Evolutionary conservation across 805 yeast genomes (phyloP).

Genomic region (Metschnikowia reukaufii): DNA sequence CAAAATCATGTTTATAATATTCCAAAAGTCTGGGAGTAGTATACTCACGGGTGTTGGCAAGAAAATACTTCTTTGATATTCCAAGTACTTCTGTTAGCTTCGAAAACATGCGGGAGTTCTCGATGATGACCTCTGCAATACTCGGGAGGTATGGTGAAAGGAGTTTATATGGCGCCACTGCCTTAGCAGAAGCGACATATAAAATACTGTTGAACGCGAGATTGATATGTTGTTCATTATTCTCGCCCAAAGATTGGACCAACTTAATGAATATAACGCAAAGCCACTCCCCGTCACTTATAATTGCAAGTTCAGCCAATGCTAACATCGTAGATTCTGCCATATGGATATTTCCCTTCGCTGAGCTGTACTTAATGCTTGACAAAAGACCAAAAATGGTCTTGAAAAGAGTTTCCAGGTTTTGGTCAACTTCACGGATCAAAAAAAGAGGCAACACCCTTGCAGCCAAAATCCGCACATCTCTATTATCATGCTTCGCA

Average conservation of each 20-base stretch:
- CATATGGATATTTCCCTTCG: slow-evolving; percentile 34
- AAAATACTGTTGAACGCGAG: slow-evolving; percentile 66
- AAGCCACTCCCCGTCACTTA: slow-evolving; percentile 65
- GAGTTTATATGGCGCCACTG: slow-evolving; percentile 73
- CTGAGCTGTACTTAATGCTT: slow-evolving; percentile 35
- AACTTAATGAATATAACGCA: slow-evolving; percentile 65
- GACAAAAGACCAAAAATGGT: slow-evolving; percentile 44
- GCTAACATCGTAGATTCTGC: slow-evolving; percentile 60
- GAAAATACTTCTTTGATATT: slow-evolving; percentile 58
- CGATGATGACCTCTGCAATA: slow-evolving; percentile 62
- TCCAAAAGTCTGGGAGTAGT: slow-evolving; percentile 77
- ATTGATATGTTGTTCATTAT: slow-evolving; percentile 63
- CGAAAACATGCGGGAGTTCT: slow-evolving; percentile 54
- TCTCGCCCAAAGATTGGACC: slow-evolving; percentile 63
- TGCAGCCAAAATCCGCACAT: slow-evolving; percentile 52
- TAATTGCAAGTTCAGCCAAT: slow-evolving; percentile 64
- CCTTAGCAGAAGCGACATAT: slow-evolving; percentile 54
- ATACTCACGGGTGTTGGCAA: slow-evolving; percentile 66
- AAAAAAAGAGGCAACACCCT: slow-evolving; percentile 55
- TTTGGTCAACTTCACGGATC: slow-evolving; percentile 34
- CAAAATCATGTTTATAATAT: slow-evolving; percentile 59
- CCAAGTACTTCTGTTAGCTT: slow-evolving; percentile 66
- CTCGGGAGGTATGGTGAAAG: slow-evolving; percentile 78
- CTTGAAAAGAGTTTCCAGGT: slow-evolving; percentile 45
- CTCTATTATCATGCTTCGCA: slow-evolving; percentile 45